phyloP scores from a whole-genome alignment of 306 rosid genomes.

The Lotus japonicus region DNA sequence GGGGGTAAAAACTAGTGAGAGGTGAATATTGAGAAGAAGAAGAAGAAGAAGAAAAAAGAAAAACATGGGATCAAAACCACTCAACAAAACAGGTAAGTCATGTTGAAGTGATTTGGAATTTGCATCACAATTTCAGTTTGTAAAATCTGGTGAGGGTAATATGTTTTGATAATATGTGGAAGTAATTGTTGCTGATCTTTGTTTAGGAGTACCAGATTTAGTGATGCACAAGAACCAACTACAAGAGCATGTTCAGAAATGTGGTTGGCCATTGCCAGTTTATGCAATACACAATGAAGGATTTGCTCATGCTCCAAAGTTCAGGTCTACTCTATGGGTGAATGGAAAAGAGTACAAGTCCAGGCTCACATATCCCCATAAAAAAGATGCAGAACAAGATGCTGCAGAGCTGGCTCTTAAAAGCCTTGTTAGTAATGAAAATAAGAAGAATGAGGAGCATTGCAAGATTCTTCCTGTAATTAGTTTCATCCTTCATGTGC shows the following conservation, averaged over 20 bases:
- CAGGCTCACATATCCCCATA: not conserved
- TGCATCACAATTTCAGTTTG: not conserved
- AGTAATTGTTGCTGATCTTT: not conserved
- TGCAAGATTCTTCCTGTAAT: not conserved
- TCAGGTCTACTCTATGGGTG: not conserved
- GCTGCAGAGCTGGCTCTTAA: slow-evolving; percentile 15
- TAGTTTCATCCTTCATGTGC: not conserved
- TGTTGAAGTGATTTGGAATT: not conserved
- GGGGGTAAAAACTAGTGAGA: not conserved
- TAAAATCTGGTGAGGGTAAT: not conserved
- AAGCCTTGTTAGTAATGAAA: not conserved
- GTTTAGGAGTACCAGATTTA: not conserved
- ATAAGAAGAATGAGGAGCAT: not conserved
- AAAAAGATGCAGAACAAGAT: slow-evolving; percentile 11
- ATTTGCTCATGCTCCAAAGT: not conserved
- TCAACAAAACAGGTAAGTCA: too few species aligned
- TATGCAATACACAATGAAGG: not conserved
- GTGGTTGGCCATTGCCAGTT: not conserved
- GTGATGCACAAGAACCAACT: slow-evolving; percentile 1
- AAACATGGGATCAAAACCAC: not conserved
- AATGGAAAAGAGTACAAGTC: not conserved
- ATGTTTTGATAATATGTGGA: not conserved
- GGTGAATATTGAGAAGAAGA: not conserved
- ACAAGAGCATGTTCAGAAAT: slow-evolving; percentile 5
- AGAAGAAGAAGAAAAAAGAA: not conserved